These are phyloP conservation scores for Cucurbitaria berberidis DNA, from an alignment of 2,329 filamentous ascomycete species.

Conservation along the genomic window DNA sequence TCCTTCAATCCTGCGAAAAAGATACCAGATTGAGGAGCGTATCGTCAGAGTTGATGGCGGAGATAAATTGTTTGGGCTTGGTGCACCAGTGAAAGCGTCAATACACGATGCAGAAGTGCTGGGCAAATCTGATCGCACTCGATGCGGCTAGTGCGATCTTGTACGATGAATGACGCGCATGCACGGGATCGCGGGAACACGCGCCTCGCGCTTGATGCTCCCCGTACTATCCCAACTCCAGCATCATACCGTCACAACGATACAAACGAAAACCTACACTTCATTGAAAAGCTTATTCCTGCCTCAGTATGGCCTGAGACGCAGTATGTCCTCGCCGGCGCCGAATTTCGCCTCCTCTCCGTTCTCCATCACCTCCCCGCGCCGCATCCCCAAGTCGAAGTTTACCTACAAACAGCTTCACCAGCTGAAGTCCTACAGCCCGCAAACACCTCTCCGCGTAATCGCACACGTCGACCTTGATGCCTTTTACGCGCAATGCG, in stretches of 20 bases:
- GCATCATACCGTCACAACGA: not conserved
- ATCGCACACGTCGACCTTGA: slow-evolving; percentile 94
- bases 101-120: not conserved
- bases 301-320: slow-evolving; percentile 18
- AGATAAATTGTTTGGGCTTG: slow-evolving; percentile 12
- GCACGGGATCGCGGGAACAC: slow-evolving; percentile 43
- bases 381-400: slow-evolving; percentile 62
- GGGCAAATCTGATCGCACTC: not conserved
- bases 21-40: slow-evolving; percentile 26
- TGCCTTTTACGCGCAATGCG: slow-evolving; percentile 94
- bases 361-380: slow-evolving; percentile 45
- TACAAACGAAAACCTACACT: not conserved
- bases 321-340: slow-evolving; percentile 56
- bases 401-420: slow-evolving; percentile 87
- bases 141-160: slow-evolving; percentile 25
- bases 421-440: slow-evolving; percentile 73
- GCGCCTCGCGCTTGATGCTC: slow-evolving; percentile 24
- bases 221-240: not conserved
- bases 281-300: not conserved
- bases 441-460: slow-evolving; percentile 79
- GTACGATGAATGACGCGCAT: slow-evolving; percentile 42
- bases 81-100: slow-evolving; percentile 2
- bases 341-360: slow-evolving; percentile 57
- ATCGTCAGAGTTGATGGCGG: slow-evolving; percentile 27
- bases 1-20: slow-evolving; percentile 51